These are phyloP conservation scores for fission yeast (Schizosaccharomyces pombe) DNA, from an alignment of 805 yeast genomes.

Conservation along the genomic window DNA sequence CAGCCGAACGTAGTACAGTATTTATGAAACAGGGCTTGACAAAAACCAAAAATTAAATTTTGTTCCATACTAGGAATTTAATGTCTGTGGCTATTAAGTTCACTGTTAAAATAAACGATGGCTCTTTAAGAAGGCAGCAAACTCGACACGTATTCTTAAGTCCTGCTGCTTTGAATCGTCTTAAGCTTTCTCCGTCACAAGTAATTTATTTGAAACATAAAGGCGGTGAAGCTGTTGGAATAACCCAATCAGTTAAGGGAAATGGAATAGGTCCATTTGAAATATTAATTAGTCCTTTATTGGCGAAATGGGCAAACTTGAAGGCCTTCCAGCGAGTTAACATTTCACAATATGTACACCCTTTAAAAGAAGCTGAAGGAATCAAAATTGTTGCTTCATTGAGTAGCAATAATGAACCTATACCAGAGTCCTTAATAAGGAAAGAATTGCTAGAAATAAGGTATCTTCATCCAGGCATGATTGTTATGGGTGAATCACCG, in stretches of 20 bases:
- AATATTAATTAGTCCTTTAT: not conserved
- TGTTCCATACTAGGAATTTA: not conserved
- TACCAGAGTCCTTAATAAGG: not conserved
- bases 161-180: not conserved
- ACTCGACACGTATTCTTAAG: not conserved
- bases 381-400: not conserved
- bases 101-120: not conserved
- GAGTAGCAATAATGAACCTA: not conserved
- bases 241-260: not conserved
- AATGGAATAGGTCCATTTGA: not conserved
- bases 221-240: not conserved
- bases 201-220: not conserved
- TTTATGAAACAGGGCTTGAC: too few relatives aligned
- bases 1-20: too few relatives aligned
- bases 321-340: not conserved
- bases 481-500: too few relatives aligned
- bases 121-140: not conserved
- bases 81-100: not conserved
- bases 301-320: not conserved
- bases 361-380: not conserved
- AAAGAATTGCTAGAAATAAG: not conserved
- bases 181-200: not conserved
- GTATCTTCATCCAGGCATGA: not conserved
- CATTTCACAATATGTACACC: not conserved
- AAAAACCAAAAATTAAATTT: not conserved